A percentile compares a stretch with the other conserved stretches of the same genome.
Conservation (phyloP, 345 rosid genomes). For the Atalantia buxifolia region DNA sequence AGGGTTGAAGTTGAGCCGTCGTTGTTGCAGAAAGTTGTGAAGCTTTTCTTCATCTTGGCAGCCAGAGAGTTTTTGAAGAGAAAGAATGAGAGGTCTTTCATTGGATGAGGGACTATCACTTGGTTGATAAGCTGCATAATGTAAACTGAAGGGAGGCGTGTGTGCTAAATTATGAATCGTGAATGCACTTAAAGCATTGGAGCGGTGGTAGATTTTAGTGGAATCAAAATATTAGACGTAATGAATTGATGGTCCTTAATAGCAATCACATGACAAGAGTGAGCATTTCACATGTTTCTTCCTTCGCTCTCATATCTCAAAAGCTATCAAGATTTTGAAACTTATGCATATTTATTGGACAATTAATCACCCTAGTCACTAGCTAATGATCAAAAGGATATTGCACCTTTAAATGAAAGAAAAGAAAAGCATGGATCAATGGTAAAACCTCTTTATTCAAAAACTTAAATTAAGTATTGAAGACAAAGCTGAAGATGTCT, state of each 20-base stretch:
- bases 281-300: slow-evolving; percentile 24
- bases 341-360: background rate
- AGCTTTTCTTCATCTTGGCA: slow-evolving; percentile 69
- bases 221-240: background rate
- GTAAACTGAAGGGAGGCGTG: no score
- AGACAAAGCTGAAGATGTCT: no score
- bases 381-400: no score
- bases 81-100: slow-evolving; percentile 70
- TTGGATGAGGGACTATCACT: background rate
- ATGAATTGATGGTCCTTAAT: background rate
- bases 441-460: no score
- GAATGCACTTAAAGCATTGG: background rate
- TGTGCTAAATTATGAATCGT: background rate
- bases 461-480: no score
- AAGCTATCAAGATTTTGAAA: background rate
- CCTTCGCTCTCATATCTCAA: background rate
- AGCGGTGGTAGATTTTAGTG: slow-evolving; percentile 14
- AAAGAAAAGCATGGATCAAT: no score
- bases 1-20: slow-evolving; percentile 75
- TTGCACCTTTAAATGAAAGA: no score
- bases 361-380: background rate
- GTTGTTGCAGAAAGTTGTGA: slow-evolving; percentile 52
- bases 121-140: background rate
- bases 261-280: slow-evolving; percentile 25
- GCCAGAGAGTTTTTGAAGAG: slow-evolving; percentile 61